Evolutionary conservation across 2,329 filamentous ascomycete species (phyloP).

Genomic region (Salinomyces thailandicus): DNA sequence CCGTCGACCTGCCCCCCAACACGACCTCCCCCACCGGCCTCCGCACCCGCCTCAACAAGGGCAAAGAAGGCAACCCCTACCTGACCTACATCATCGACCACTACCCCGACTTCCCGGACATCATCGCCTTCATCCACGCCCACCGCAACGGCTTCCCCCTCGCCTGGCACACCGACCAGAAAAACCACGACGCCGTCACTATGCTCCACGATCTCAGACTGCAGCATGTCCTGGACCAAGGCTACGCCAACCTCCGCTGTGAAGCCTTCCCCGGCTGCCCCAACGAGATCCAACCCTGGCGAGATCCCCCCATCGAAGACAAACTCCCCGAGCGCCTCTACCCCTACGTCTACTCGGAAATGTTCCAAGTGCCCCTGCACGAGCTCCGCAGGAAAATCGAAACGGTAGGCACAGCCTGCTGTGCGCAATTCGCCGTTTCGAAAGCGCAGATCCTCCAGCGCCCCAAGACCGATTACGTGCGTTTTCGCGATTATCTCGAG

Average conservation of each 20-base stretch:
- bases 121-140: slow-evolving; percentile 22
- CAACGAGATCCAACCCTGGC: slow-evolving; percentile 14
- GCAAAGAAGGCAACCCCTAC: slow-evolving; percentile 38
- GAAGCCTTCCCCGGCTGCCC: slow-evolving; percentile 15
- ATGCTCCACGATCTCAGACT: slow-evolving; percentile 15
- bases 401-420: slow-evolving; percentile 11
- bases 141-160: slow-evolving; percentile 10
- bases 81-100: slow-evolving; percentile 38
- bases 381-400: slow-evolving; percentile 10
- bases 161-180: slow-evolving; percentile 22
- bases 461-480: slow-evolving; percentile 22
- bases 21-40: slow-evolving; percentile 13
- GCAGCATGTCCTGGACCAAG: slow-evolving; percentile 14
- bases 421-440: slow-evolving; percentile 27
- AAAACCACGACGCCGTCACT: slow-evolving; percentile 16
- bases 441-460: slow-evolving; percentile 19
- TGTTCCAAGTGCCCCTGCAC: slow-evolving; percentile 12
- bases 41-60: slow-evolving; percentile 28
- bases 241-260: slow-evolving; percentile 23
- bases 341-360: slow-evolving; percentile 14
- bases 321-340: slow-evolving; percentile 12
- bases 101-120: slow-evolving; percentile 28
- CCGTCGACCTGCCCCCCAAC: slow-evolving; percentile 28
- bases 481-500: slow-evolving; percentile 38
- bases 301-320: slow-evolving; percentile 10